phyloP scores from a whole-genome alignment of 768 basidiomycete species.

The Tulasnella sp. region DNA sequence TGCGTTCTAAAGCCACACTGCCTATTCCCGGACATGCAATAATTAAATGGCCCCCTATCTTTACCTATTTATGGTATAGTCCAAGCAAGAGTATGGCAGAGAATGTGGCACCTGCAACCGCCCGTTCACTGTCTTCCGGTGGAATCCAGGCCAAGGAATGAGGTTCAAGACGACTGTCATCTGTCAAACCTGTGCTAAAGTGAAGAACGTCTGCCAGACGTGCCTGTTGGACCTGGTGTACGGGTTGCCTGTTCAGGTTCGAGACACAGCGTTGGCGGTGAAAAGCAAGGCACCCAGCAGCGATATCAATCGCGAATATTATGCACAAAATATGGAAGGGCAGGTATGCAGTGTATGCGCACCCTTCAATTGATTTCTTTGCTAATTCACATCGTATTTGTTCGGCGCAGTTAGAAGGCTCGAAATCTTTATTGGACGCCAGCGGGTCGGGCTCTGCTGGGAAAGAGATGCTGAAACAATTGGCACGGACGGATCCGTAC shows the following conservation, averaged over 20 bases:
- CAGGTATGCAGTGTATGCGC: slow-evolving; percentile 40
- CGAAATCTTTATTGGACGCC: slow-evolving; percentile 51
- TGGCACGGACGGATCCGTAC: slow-evolving; percentile 91
- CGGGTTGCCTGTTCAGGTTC: slow-evolving; percentile 89
- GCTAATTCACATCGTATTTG: not conserved
- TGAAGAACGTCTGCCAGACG: slow-evolving; percentile 95
- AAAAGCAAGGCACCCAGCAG: slow-evolving; percentile 86
- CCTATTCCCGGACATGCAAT: not conserved
- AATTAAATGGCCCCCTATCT: not conserved
- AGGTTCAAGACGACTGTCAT: slow-evolving; percentile 96
- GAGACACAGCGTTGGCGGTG: slow-evolving; percentile 84
- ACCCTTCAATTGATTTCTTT: not conserved
- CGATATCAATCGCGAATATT: slow-evolving; percentile 93
- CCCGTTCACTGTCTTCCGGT: slow-evolving; percentile 94
- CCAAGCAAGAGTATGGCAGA: slow-evolving; percentile 91
- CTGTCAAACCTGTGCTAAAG: slow-evolving; percentile 94
- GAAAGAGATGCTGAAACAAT: slow-evolving; percentile 91
- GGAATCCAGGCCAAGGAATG: slow-evolving; percentile 91
- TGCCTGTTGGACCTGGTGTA: slow-evolving; percentile 95
- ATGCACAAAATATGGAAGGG: slow-evolving; percentile 82
- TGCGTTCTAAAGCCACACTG: slow-evolving; percentile 30
- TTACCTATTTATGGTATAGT: slow-evolving; percentile 36
- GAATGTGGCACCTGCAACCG: slow-evolving; percentile 97
- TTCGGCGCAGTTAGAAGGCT: slow-evolving; percentile 52
- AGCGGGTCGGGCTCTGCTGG: slow-evolving; percentile 62